Conservation (phyloP, 2,329 filamentous ascomycete genomes). For the Alternaria ventricosa region DNA sequence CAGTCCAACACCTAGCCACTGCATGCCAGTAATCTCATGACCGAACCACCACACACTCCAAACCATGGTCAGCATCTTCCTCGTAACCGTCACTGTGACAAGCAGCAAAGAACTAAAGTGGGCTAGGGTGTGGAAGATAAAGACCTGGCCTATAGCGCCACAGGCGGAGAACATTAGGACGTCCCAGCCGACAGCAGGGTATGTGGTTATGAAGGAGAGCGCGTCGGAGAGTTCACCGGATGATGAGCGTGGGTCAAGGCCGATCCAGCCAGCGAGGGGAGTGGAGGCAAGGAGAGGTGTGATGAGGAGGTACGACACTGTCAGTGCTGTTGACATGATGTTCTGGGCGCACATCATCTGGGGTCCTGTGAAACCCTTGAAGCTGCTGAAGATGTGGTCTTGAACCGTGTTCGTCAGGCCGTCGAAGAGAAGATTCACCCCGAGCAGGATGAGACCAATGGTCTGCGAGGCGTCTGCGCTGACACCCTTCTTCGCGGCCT, state of each 20-base stretch:
- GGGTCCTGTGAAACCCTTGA: slow-evolving; percentile 82
- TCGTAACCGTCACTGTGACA: slow-evolving; percentile 94
- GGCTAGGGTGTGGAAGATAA: slow-evolving; percentile 92
- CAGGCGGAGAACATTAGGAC: slow-evolving; percentile 89
- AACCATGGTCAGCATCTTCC: slow-evolving; percentile 99
- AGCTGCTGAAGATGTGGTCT: slow-evolving; percentile 84
- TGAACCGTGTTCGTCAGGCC: slow-evolving; percentile 96
- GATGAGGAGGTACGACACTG: slow-evolving; percentile 74
- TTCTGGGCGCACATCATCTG: slow-evolving; percentile 99
- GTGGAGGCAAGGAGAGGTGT: slow-evolving; percentile 80
- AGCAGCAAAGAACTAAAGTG: slow-evolving; percentile 89
- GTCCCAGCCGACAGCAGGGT: slow-evolving; percentile 84
- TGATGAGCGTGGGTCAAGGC: slow-evolving; percentile 40
- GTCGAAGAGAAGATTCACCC: slow-evolving; percentile 92
- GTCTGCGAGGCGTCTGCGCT: slow-evolving; percentile 68
- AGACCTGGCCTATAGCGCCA: slow-evolving; percentile 92
- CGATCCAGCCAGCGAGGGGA: slow-evolving; percentile 50
- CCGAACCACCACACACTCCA: slow-evolving; percentile 94
- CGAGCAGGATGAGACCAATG: slow-evolving; percentile 83
- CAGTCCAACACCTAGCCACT: slow-evolving; percentile 89
- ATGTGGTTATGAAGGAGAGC: slow-evolving; percentile 76
- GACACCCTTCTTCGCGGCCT: slow-evolving; percentile 54
- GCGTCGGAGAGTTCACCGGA: slow-evolving; percentile 79
- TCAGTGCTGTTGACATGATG: slow-evolving; percentile 81
- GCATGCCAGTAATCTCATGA: slow-evolving; percentile 82